These are phyloP conservation scores for Phytophthora constricta DNA, from an alignment of 352 stramenopile species.

Conservation along the genomic window DNA sequence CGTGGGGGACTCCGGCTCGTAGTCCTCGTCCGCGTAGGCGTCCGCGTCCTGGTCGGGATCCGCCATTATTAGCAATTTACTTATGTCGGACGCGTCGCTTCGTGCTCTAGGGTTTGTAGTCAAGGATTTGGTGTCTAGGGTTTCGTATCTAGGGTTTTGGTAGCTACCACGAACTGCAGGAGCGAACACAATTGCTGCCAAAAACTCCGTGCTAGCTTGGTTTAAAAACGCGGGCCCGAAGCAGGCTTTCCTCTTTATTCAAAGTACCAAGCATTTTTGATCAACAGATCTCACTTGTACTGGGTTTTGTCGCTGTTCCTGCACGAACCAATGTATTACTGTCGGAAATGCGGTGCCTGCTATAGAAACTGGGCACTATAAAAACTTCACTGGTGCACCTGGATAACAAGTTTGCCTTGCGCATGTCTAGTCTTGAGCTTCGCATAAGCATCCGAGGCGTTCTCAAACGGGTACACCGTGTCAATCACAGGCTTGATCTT, in stretches of 20 bases:
- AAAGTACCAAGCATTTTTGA: too few relatives aligned
- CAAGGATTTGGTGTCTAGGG: background rate
- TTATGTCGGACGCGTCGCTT: constrained; percentile 20
- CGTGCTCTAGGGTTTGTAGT: background rate
- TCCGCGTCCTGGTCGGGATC: constrained; percentile 24
- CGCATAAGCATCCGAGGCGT: constrained; percentile 46
- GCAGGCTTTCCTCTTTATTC: too few relatives aligned
- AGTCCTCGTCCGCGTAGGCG: constrained; percentile 40
- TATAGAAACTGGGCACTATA: too few relatives aligned
- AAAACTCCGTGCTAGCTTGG: too few relatives aligned
- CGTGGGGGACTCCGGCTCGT: constrained; percentile 37
- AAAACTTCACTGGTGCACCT: background rate
- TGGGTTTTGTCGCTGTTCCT: too few relatives aligned
- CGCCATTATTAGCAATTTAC: constrained; percentile 27
- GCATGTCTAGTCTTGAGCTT: constrained; percentile 57
- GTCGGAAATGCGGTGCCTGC: background rate
- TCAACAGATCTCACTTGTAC: too few relatives aligned
- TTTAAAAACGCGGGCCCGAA: too few relatives aligned
- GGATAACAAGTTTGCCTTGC: constrained; percentile 63
- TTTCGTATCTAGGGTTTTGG: too few relatives aligned
- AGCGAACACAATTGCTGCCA: too few relatives aligned
- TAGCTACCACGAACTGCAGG: too few relatives aligned
- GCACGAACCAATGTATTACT: too few relatives aligned
- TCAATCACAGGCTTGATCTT: constrained; percentile 49
- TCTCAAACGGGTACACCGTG: constrained; percentile 58